These are phyloP conservation scores for Penicilliopsis zonata DNA, from an alignment of 495 filamentous ascomycete species.

Conservation along the genomic window DNA sequence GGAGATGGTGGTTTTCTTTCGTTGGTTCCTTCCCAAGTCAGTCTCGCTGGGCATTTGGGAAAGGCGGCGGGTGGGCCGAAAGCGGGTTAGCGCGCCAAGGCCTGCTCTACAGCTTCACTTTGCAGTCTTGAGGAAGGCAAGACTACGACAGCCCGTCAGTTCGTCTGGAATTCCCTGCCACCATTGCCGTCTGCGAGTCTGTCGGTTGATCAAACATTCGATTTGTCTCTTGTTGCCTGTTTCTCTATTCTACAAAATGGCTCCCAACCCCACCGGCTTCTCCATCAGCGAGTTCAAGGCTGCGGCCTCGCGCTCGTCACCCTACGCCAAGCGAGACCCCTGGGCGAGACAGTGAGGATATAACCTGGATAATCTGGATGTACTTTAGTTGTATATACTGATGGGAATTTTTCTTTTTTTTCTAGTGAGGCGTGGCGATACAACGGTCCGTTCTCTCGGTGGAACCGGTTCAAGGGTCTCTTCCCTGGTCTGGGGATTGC, in stretches of 20 bases:
- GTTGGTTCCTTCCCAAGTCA: neutral
- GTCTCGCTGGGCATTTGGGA: constrained; percentile 3
- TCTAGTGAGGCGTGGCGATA: constrained; percentile 89
- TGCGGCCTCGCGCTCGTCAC: constrained; percentile 46
- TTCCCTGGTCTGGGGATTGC: constrained; percentile 90
- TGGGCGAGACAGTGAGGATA: constrained; percentile 63
- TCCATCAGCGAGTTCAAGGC: constrained; percentile 60
- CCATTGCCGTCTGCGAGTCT: too few species aligned
- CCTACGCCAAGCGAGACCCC: constrained; percentile 58
- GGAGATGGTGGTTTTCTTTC: constrained; percentile 14
- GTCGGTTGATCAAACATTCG: neutral
- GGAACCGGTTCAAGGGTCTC: constrained; percentile 71
- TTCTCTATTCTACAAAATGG: constrained; percentile 24
- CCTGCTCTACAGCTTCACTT: constrained; percentile 19
- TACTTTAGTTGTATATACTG: neutral
- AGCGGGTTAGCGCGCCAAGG: too few species aligned
- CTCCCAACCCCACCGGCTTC: constrained; percentile 74
- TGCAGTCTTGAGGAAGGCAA: constrained; percentile 7
- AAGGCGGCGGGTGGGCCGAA: too few species aligned
- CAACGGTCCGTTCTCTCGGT: constrained; percentile 75
- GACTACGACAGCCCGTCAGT: constrained; percentile 7
- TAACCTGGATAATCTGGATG: neutral
- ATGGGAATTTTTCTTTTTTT: constrained; percentile 3
- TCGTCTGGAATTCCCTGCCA: constrained; percentile 4
- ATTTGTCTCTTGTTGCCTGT: constrained; percentile 1